A percentile compares a stretch with the other conserved stretches of the same genome.
phyloP scores from a whole-genome alignment of 1,139 yeast genomes.

The Saccharomycopsis phalli region DNA sequence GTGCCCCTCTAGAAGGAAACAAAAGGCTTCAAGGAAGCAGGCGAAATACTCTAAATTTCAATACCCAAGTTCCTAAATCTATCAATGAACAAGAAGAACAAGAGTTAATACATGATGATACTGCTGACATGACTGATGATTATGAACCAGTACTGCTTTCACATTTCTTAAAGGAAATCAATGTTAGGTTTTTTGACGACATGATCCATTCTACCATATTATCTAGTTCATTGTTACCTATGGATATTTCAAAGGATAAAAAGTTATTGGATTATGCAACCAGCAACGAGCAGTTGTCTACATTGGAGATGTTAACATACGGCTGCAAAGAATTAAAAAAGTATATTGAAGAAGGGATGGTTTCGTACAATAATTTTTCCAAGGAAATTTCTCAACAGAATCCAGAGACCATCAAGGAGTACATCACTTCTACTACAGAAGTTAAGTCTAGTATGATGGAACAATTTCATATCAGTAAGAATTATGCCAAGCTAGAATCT shows the following conservation, averaged over 20 bases:
- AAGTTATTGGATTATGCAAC: conserved; percentile 15
- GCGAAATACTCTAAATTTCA: neutral
- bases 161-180: conserved; percentile 14
- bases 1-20: conserved; percentile 4
- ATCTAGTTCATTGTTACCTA: conserved; percentile 15
- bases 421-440: conserved; percentile 4
- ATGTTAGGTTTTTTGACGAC: conserved; percentile 19
- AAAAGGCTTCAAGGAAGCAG: neutral
- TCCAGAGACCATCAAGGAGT: conserved; percentile 17
- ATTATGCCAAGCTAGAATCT: conserved; percentile 39
- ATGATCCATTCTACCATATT: conserved; percentile 17
- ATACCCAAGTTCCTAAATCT: too few species aligned
- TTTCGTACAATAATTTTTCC: conserved; percentile 9
- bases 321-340: conserved; percentile 20
- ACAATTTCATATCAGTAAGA: conserved; percentile 38
- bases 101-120: conserved; percentile 1
- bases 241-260: conserved; percentile 21
- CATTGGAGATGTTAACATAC: conserved; percentile 16
- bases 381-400: conserved; percentile 15
- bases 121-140: neutral
- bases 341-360: conserved; percentile 18
- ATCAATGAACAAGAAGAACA: conserved; percentile 1
- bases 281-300: conserved; percentile 18
- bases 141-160: conserved; percentile 13
- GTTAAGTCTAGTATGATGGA: conserved; percentile 32